Base-by-base conservation (phyloP, 228 moss, liverwort and hornwort species). In the Sphagnum fallax region DNA sequence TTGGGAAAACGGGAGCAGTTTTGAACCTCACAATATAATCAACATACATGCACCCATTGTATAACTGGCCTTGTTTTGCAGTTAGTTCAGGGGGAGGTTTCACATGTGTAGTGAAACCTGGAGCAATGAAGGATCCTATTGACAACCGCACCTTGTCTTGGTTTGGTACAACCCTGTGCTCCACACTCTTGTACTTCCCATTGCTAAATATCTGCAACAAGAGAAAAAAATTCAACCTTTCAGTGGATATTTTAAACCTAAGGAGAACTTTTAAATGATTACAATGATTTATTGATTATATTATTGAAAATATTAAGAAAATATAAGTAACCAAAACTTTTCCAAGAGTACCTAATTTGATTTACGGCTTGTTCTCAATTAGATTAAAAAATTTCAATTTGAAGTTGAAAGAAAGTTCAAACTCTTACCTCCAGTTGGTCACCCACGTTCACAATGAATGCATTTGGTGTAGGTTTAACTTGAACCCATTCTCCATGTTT, bases 361-460 rank as follows among this genome's bases (percentile, higher is more conserved):
- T 32, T 32, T 32, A 32, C 1, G 32, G 32, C 32, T 32, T 32
- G 32, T 32, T 32, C 32, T 32, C 32, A 32, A 32, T 32, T 32
- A 32, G 32, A 32, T 1, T 32, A 1, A 32, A 32, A 32, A 2
- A 1, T 32, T 32, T 32, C 32, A 32, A 32, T 32, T 32, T 32
- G 0, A 32, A 32, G 32, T 32, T 32, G 32, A 32, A 32, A 32
- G 32, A 32, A 32, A 32, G 32, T 32, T 32, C 32, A 32, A 32
- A 32, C 32, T 32, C 32, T 32, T 55, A 55, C 55, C 55, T 55
- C 55, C 55, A 55, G 8, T 12, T 55, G 2, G 55, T 67, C 67
- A 14, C 67, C 67, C 51, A 67, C 16, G 32, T 67, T 67, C 5
- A 67, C 52, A 12, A 67, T 8, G 14, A 67, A 67, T 4, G 52